Evolutionary conservation across 176 grass and related monocot genomes (phyloP).

Genomic region (Zea mays): Zm-B73-REFERENCE-NAM-5.0 NC_050100.1:197918501-197919000

Average conservation of each 20-base stretch:
- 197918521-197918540: background rate
- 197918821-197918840: slow-evolving; percentile 63
- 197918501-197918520: background rate
- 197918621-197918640: background rate
- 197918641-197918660: background rate
- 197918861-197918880: slow-evolving; percentile 70
- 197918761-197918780: slow-evolving; percentile 89
- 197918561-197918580: background rate
- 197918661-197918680: background rate
- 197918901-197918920: slow-evolving; percentile 91
- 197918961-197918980: slow-evolving; percentile 87
- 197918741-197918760: slow-evolving; percentile 57
- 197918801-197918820: slow-evolving; percentile 80
- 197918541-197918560: too few species aligned
- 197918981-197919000: slow-evolving; percentile 42
- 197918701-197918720: slow-evolving; percentile 26
- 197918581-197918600: background rate
- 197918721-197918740: slow-evolving; percentile 57
- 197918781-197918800: slow-evolving; percentile 78
- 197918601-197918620: background rate
- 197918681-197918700: slow-evolving; percentile 70
- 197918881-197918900: slow-evolving; percentile 70
- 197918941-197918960: slow-evolving; percentile 69
- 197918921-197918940: slow-evolving; percentile 59
- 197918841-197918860: slow-evolving; percentile 62